Conservation (phyloP, 495 filamentous ascomycete species). For the Talaromyces ruber region DNA sequence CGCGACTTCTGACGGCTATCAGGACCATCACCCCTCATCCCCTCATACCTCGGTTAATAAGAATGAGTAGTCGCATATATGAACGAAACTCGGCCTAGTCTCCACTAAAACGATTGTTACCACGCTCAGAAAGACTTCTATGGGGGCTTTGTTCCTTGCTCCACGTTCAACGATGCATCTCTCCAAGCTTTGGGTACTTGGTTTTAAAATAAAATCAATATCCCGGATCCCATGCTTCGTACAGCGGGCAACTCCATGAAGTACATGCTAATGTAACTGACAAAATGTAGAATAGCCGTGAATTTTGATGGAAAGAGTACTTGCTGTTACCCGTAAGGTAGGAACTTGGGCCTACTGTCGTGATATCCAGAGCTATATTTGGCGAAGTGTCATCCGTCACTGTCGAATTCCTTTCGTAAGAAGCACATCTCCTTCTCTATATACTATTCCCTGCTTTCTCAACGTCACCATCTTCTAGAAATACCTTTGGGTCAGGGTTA, state of each 20-base stretch:
- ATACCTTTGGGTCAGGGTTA: too few species aligned
- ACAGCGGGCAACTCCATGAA: background rate
- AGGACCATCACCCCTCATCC: background rate
- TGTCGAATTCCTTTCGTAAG: too few species aligned
- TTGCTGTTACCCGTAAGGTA: too few species aligned
- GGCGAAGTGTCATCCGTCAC: too few species aligned
- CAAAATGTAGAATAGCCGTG: too few species aligned
- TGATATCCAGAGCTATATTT: too few species aligned
- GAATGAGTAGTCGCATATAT: background rate
- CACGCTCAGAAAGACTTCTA: background rate
- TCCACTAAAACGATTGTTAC: background rate
- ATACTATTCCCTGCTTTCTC: too few species aligned
- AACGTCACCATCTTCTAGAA: too few species aligned
- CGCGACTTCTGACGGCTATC: background rate
- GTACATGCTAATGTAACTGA: background rate
- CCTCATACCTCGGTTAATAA: background rate
- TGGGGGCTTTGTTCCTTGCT: background rate
- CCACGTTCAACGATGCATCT: background rate
- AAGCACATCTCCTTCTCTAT: too few species aligned
- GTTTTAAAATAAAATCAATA: background rate
- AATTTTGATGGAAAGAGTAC: too few species aligned
- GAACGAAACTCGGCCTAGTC: background rate
- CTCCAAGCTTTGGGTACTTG: background rate
- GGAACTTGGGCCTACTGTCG: too few species aligned
- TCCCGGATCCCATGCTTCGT: background rate